Percentiles rank a stretch among this genome's conserved stretches.
phyloP scores from a whole-genome alignment of 2,329 filamentous ascomycete genomes.

The Incumbomyces lentus region DNA sequence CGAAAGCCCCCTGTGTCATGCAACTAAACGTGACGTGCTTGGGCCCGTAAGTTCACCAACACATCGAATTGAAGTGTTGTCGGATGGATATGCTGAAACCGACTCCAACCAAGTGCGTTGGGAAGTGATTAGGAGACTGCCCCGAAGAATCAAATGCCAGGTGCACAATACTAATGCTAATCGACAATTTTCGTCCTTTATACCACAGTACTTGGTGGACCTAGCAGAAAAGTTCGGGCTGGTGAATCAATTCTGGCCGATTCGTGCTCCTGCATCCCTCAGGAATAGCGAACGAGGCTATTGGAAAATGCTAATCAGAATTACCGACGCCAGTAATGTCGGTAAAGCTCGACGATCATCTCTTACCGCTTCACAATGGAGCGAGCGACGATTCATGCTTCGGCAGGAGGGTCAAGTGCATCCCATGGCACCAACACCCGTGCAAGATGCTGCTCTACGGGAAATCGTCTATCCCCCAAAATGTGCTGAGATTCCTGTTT shows the following conservation, averaged over 20 bases:
- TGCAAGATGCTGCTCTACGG: not conserved
- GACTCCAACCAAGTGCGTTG: not conserved
- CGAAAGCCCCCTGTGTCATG: not conserved
- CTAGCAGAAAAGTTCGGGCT: conserved; percentile 46
- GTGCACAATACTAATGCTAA: not conserved
- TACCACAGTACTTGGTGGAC: conserved; percentile 46
- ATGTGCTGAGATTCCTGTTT: conserved; percentile 7
- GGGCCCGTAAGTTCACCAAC: conserved; percentile 4
- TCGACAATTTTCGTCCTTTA: conserved; percentile 32
- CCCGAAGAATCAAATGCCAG: conserved; percentile 1
- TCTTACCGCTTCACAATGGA: conserved; percentile 5
- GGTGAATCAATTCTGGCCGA: conserved; percentile 44
- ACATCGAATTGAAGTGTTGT: not conserved
- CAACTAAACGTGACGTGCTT: conserved; percentile 3
- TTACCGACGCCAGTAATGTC: conserved; percentile 50
- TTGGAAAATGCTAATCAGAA: conserved; percentile 57
- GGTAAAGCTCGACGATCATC: conserved; percentile 25
- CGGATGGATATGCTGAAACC: not conserved
- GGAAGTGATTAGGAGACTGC: not conserved
- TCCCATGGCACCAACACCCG: not conserved
- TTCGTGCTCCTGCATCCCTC: conserved; percentile 39
- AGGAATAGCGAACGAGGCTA: conserved; percentile 61
- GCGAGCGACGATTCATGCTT: conserved; percentile 2
- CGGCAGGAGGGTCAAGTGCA: not conserved
- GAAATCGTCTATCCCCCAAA: conserved; percentile 1